These are phyloP conservation scores for Penicillium sp. DNA, from an alignment of 2,329 filamentous ascomycete genomes.

Conservation along the genomic window DNA sequence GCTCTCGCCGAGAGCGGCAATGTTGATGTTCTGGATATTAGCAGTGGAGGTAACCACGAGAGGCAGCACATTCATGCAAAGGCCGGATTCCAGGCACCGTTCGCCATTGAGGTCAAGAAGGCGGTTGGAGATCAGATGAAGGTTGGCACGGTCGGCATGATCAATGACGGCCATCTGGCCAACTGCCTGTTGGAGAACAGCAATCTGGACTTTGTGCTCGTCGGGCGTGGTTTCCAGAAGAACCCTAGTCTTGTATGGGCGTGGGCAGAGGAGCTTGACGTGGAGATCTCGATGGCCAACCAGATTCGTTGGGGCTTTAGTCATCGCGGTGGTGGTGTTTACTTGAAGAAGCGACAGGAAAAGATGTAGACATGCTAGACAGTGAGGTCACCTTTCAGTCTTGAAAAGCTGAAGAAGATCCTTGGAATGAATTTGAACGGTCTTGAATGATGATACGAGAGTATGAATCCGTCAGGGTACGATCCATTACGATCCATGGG, in stretches of 20 bases:
- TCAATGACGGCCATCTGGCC: slow-evolving; percentile 70
- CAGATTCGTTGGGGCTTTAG: slow-evolving; percentile 66
- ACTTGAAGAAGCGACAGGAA: slow-evolving; percentile 19
- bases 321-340: slow-evolving; percentile 21
- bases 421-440: background rate
- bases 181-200: slow-evolving; percentile 58
- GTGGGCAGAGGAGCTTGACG: slow-evolving; percentile 70
- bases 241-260: slow-evolving; percentile 77
- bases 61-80: slow-evolving; percentile 48
- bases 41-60: slow-evolving; percentile 70
- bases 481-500: too few species aligned
- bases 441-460: background rate
- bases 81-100: slow-evolving; percentile 72
- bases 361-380: slow-evolving; percentile 17
- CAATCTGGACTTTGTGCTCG: slow-evolving; percentile 68
- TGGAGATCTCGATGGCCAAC: slow-evolving; percentile 70
- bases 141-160: slow-evolving; percentile 74
- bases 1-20: slow-evolving; percentile 68
- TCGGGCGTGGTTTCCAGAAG: slow-evolving; percentile 76
- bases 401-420: background rate
- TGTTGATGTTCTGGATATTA: slow-evolving; percentile 82
- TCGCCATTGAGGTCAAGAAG: slow-evolving; percentile 71
- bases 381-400: background rate
- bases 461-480: too few species aligned
- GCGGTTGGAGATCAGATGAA: slow-evolving; percentile 71